phyloP scores from a whole-genome alignment of 108 stramenopile species.

The Skeletonema menzelii region DNA sequence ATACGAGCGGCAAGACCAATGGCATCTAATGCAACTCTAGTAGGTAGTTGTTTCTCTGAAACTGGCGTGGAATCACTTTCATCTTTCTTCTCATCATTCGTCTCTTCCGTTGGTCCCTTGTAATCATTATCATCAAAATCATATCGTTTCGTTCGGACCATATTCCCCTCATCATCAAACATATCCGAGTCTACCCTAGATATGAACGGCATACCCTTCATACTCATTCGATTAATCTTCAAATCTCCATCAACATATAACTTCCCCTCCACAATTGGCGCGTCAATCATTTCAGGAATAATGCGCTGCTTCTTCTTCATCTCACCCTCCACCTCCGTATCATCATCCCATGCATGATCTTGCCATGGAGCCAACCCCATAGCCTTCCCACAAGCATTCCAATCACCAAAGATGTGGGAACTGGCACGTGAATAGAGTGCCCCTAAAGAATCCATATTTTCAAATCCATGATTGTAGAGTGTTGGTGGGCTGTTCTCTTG shows the following conservation, averaged over 20 bases:
- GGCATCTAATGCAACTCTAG: slow-evolving; percentile 79
- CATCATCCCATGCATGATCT: slow-evolving; percentile 67
- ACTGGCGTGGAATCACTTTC: slow-evolving; percentile 10
- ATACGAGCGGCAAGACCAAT: slow-evolving; percentile 76
- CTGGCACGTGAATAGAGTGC: slow-evolving; percentile 92
- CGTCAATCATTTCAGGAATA: slow-evolving; percentile 33
- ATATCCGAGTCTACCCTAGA: slow-evolving; percentile 77
- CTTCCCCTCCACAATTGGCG: slow-evolving; percentile 56
- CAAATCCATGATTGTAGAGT: slow-evolving; percentile 91
- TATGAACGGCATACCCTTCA: slow-evolving; percentile 66
- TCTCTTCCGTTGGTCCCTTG: slow-evolving; percentile 3
- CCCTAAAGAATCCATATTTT: slow-evolving; percentile 95
- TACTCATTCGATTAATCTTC: slow-evolving; percentile 53
- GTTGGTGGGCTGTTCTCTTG: slow-evolving; percentile 80
- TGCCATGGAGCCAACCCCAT: slow-evolving; percentile 96
- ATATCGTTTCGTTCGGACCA: slow-evolving; percentile 59
- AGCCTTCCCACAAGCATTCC: slow-evolving; percentile 96
- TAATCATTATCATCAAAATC: slow-evolving; percentile 80
- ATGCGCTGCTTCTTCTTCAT: slow-evolving; percentile 8
- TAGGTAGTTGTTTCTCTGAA: slow-evolving; percentile 58
- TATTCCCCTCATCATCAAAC: slow-evolving; percentile 67
- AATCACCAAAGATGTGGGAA: slow-evolving; percentile 94
- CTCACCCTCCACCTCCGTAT: slow-evolving; percentile 21
- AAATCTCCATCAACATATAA: slow-evolving; percentile 64
- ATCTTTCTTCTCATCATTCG: background rate